Evolutionary conservation across 116 monocot species (phyloP), one percentile per base, ranked within the genome.

Genomic region (Trichopus zeylanicus): DNA sequence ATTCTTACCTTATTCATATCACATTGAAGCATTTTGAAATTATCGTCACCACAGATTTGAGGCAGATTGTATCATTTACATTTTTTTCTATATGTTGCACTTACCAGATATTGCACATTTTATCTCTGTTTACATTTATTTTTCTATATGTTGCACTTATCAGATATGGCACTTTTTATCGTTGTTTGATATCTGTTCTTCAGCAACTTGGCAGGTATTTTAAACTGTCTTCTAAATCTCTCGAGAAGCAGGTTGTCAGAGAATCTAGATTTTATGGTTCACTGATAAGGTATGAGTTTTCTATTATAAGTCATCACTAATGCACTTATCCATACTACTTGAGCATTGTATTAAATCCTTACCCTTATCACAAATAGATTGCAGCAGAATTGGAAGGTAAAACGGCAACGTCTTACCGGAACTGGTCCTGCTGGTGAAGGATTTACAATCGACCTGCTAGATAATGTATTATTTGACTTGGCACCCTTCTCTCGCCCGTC

Each of bases 371-470:
- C 5, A 39, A 6, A 64, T 70, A 97, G 97, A 64, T 61, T 97
- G 66, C 97, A 97, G 77, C 79, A 87, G 61, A 91, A 97, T 57
- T 97, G 97, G 97, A 97, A 91, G 73, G 84, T 97, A 21, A 97
- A 97, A 59, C 80, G 91, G 39, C 95, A 87, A 21, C 97, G 87
- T 56, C 26, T 77, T n/a, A 67, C 56, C 26, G 53, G 52, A 39
- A 34, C 66, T 78, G 80, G 67, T 66, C 77, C 89, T 46, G 74
- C 81, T 35, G 87, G 71, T 62, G 97, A 97, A 51, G 75, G 74
- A 34, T 97, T 87, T 66, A 73, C 63, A 29, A 73, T 97, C 66
- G 97, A 97, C 74, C 72, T 97, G 31, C 63, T 75, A 18, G 87
- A 87, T 48, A 82, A 54, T 74, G 63, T 69, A 33, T 70, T 34